Percentiles rank a stretch among this genome's conserved stretches.
Evolutionary conservation across 2,329 filamentous ascomycete genomes (phyloP).

Genomic region (Monosporascus ibericus): DNA sequence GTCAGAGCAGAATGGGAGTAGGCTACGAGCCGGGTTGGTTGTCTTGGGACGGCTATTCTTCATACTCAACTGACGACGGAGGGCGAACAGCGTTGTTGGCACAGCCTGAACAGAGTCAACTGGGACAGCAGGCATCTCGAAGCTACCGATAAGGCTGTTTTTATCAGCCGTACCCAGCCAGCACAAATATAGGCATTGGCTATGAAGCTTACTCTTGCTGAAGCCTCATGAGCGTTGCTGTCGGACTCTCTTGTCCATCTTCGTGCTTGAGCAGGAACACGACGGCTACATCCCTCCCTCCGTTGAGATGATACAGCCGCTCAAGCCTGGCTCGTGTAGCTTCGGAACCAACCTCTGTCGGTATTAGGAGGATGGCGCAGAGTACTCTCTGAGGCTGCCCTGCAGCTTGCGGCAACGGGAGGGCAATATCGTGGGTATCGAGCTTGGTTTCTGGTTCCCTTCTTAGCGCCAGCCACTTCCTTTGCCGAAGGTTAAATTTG

Average conservation of each 20-base stretch:
- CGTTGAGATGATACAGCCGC: constrained; percentile 34
- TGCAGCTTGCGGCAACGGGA: constrained; percentile 23
- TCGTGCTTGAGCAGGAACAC: constrained; percentile 36
- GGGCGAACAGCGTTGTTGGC: constrained; percentile 30
- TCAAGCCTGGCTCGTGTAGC: constrained; percentile 29
- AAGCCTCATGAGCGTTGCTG: constrained; percentile 33
- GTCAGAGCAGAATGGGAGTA: constrained; percentile 30
- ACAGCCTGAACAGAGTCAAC: constrained; percentile 30
- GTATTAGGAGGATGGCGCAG: constrained; percentile 34
- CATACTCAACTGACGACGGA: constrained; percentile 27
- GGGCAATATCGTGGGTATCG: constrained; percentile 38
- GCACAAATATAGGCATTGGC: background rate
- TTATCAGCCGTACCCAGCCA: constrained; percentile 5
- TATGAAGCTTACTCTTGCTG: constrained; percentile 35
- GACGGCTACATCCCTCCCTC: constrained; percentile 33
- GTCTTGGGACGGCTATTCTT: constrained; percentile 4
- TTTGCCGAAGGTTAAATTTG: background rate
- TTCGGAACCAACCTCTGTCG: constrained; percentile 27
- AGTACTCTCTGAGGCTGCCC: constrained; percentile 19
- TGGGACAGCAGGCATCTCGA: constrained; percentile 36
- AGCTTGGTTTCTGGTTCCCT: constrained; percentile 35
- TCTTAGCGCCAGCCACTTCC: constrained; percentile 9
- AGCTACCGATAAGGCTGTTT: constrained; percentile 26
- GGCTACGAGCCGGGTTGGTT: constrained; percentile 13
- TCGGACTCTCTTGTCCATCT: constrained; percentile 17